These are phyloP conservation scores for Talaromyces marneffei DNA, from an alignment of 2,329 filamentous ascomycete species.

Conservation along the genomic window DNA sequence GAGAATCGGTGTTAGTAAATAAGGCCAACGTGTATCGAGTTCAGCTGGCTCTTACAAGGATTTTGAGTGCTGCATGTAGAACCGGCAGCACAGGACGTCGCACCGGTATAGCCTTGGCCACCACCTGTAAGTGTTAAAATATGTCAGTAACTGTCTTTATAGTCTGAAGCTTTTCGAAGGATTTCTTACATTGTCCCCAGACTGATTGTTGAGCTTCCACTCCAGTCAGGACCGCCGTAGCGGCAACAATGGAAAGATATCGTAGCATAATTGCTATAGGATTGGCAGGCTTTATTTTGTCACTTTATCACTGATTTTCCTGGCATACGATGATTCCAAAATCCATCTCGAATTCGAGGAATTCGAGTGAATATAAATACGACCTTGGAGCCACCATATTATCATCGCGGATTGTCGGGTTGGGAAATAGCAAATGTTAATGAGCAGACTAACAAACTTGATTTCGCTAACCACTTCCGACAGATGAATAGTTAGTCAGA, in stretches of 20 bases:
- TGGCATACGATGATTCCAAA: background rate
- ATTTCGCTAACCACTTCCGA: background rate
- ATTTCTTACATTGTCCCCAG: slow-evolving; percentile 7
- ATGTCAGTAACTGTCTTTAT: background rate
- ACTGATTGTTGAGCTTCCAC: slow-evolving; percentile 11
- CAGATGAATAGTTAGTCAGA: background rate
- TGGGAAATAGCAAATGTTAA: background rate
- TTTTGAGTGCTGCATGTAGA: background rate
- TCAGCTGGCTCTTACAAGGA: slow-evolving; percentile 4
- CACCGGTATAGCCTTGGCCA: background rate
- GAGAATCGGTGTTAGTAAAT: background rate
- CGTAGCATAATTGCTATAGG: slow-evolving; percentile 1
- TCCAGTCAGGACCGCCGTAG: background rate
- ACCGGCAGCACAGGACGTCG: slow-evolving; percentile 5
- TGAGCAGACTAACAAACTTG: background rate
- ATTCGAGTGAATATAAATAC: background rate
- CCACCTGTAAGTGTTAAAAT: background rate
- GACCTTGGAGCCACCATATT: background rate
- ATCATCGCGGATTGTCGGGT: slow-evolving; percentile 10
- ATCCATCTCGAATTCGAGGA: background rate
- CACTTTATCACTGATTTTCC: background rate
- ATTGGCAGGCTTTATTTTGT: background rate
- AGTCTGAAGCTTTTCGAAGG: background rate
- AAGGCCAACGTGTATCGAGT: background rate
- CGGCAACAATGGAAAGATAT: background rate